Conservation (phyloP, 1,284 basidiomycete species). For the Malassezia japonica region DNA sequence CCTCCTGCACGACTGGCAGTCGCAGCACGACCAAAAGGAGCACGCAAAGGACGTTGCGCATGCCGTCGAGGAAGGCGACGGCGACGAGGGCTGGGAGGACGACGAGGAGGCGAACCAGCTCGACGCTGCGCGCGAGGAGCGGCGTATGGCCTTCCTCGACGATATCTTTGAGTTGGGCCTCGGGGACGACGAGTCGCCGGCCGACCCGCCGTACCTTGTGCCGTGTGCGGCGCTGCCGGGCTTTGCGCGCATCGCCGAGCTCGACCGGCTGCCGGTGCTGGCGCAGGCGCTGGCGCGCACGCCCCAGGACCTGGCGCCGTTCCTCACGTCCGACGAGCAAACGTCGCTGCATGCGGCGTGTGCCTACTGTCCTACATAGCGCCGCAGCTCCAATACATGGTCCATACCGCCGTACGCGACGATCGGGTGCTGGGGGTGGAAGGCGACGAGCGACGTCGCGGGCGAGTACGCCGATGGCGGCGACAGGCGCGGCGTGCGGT, state of each 20-base stretch:
- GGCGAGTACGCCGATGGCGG: slow-evolving; percentile 31
- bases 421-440: slow-evolving; percentile 41
- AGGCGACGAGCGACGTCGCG: slow-evolving; percentile 34
- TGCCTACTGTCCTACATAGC: slow-evolving; percentile 9
- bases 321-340: background rate
- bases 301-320: background rate
- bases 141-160: background rate
- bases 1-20: slow-evolving; percentile 68
- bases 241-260: background rate
- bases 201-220: slow-evolving; percentile 1
- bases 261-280: background rate
- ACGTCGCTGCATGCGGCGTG: background rate
- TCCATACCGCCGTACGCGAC: slow-evolving; percentile 41
- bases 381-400: slow-evolving; percentile 22
- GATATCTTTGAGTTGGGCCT: background rate
- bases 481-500: background rate
- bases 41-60: background rate
- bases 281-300: background rate
- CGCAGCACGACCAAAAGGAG: slow-evolving; percentile 10
- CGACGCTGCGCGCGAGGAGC: slow-evolving; percentile 2
- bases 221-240: background rate
- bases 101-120: slow-evolving; percentile 7
- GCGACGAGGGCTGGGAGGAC: background rate
- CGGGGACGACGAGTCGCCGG: background rate
- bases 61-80: background rate